Conservation (phyloP, 169 alveolate genomes). For the Babesia sp. region DNA sequence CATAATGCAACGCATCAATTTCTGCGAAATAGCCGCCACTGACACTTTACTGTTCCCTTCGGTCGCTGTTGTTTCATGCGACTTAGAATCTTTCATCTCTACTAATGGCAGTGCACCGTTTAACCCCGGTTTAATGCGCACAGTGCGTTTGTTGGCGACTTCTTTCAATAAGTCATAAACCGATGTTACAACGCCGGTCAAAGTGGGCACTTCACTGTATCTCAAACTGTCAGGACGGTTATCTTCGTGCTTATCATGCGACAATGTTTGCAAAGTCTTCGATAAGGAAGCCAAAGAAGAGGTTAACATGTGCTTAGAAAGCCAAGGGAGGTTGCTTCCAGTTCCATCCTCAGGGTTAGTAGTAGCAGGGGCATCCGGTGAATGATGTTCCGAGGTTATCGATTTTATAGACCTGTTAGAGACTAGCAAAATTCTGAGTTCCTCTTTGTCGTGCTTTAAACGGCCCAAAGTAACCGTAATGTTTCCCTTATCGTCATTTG, state of each 20-base stretch:
- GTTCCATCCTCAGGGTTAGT: not conserved
- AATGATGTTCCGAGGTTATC: not conserved
- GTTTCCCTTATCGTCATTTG: not conserved
- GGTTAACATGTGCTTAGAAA: constrained; percentile 13
- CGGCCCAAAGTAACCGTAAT: not conserved
- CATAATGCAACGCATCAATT: not conserved
- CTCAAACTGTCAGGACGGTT: not conserved
- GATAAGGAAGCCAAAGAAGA: constrained; percentile 2
- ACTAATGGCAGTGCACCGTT: not conserved
- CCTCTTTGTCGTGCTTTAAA: not conserved
- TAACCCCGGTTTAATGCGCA: not conserved
- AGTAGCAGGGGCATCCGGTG: not conserved
- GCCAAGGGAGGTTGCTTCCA: not conserved
- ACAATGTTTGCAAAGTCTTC: not conserved
- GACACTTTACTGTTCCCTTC: not conserved
- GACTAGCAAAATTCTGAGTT: not conserved
- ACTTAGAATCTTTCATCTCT: not conserved
- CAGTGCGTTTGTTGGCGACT: not conserved
- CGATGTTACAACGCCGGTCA: not conserved
- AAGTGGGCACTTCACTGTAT: not conserved
- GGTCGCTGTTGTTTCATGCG: not conserved
- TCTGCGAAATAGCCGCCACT: not conserved
- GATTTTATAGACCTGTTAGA: not conserved
- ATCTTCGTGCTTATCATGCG: not conserved
- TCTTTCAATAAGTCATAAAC: not conserved